These are phyloP conservation scores for Saccharomyces hybrid DNA, from an alignment of 1,139 yeast species.

Conservation along the genomic window DNA sequence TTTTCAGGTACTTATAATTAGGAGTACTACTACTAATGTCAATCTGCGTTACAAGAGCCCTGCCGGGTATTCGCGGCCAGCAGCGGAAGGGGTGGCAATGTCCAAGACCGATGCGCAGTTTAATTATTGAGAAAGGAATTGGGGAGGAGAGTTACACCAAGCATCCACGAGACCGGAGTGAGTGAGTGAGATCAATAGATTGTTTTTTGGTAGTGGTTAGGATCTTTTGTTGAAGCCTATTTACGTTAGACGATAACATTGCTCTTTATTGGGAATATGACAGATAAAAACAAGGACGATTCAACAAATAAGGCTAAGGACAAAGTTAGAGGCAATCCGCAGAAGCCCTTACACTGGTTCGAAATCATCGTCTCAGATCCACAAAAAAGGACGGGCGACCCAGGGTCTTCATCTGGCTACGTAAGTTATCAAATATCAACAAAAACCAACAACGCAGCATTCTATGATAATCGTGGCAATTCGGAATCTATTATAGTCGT, in stretches of 20 bases:
- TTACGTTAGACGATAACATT: not conserved
- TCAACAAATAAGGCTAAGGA: not conserved
- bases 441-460: conserved; percentile 42
- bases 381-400: conserved; percentile 71
- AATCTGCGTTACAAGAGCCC: too few relatives aligned
- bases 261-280: not conserved
- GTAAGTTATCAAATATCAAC: conserved; percentile 76
- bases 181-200: not conserved
- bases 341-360: conserved; percentile 6
- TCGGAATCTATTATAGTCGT: conserved; percentile 44
- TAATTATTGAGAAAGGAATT: not conserved
- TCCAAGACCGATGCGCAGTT: not conserved
- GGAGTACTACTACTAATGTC: too few relatives aligned
- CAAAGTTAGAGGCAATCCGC: not conserved
- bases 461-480: conserved; percentile 34
- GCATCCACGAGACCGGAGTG: not conserved
- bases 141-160: not conserved
- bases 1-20: too few relatives aligned
- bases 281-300: not conserved
- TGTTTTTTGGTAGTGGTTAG: not conserved
- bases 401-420: conserved; percentile 45
- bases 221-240: too few relatives aligned
- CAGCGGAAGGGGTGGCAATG: not conserved
- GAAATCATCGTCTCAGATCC: conserved; percentile 54
- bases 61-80: not conserved